A percentile compares a stretch with the other conserved stretches of the same genome.
These are phyloP conservation scores for Globisporangium mamillatum DNA, from an alignment of 352 stramenopile species.

Conservation along the genomic window DNA sequence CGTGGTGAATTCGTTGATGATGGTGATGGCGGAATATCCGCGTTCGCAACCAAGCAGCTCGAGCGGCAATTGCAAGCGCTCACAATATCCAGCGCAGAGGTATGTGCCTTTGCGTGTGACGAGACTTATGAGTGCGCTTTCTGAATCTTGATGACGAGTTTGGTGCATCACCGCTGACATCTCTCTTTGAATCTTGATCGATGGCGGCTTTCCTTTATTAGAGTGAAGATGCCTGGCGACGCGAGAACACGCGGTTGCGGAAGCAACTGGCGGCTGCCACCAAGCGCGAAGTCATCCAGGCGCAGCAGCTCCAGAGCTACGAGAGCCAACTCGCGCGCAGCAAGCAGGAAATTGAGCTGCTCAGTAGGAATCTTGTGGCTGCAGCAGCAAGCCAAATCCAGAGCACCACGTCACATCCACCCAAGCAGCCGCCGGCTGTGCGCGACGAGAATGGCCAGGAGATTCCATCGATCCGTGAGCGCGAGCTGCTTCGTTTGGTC, in stretches of 20 bases:
- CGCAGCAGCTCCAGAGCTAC: constrained; percentile 11
- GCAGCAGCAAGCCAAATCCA: background rate
- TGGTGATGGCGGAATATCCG: background rate
- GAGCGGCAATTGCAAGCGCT: constrained; percentile 9
- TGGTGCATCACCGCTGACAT: background rate
- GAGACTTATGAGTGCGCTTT: background rate
- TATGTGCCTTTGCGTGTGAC: background rate
- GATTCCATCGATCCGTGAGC: constrained; percentile 7
- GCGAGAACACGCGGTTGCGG: constrained; percentile 26
- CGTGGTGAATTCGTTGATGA: constrained; percentile 1
- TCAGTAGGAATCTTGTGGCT: background rate
- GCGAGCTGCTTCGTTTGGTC: constrained; percentile 25
- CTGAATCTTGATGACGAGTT: too few relatives aligned
- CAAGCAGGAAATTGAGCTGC: constrained; percentile 16
- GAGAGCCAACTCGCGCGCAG: constrained; percentile 7
- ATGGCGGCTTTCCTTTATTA: background rate
- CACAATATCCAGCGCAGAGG: constrained; percentile 4
- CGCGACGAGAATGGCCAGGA: background rate
- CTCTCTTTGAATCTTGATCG: background rate
- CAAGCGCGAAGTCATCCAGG: constrained; percentile 13
- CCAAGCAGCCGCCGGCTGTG: background rate
- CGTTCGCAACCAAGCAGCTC: background rate
- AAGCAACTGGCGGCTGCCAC: constrained; percentile 13
- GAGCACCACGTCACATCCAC: background rate
- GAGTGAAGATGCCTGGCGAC: constrained; percentile 26